These are phyloP conservation scores for Candida vaughaniae DNA, from an alignment of 805 yeast genomes.

Conservation along the genomic window DNA sequence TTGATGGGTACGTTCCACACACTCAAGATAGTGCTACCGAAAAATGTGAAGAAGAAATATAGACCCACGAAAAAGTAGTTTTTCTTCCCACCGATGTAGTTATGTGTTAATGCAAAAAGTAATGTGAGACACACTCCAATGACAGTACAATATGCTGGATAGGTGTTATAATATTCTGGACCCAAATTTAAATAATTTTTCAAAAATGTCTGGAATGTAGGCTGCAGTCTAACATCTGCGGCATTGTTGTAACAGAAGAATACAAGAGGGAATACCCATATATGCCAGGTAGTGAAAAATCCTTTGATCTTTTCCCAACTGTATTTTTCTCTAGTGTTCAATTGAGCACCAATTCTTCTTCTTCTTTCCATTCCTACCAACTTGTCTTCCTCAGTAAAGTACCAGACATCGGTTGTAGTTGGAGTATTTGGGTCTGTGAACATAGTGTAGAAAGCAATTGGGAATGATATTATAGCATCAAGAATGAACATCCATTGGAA, in stretches of 20 bases:
- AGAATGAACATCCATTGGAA: constrained; percentile 36
- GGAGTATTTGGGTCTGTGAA: constrained; percentile 34
- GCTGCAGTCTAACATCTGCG: constrained; percentile 31
- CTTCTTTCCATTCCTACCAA: constrained; percentile 48
- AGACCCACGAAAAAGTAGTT: constrained; percentile 36
- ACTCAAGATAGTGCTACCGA: constrained; percentile 45
- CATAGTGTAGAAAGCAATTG: constrained; percentile 32
- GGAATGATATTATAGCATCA: constrained; percentile 33
- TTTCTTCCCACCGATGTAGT: constrained; percentile 29
- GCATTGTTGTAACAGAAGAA: constrained; percentile 38
- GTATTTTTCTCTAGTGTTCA: constrained; percentile 41
- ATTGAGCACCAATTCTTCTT: constrained; percentile 39
- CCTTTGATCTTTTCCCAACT: constrained; percentile 39
- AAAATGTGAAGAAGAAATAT: constrained; percentile 38
- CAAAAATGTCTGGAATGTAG: constrained; percentile 40
- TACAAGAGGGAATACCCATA: constrained; percentile 41
- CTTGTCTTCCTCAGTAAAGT: constrained; percentile 31
- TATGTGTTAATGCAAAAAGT: constrained; percentile 25
- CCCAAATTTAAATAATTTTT: constrained; percentile 26
- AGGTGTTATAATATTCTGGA: constrained; percentile 30
- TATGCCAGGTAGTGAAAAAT: constrained; percentile 50
- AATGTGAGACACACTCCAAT: constrained; percentile 24
- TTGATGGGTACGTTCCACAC: constrained; percentile 49
- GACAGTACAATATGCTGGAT: constrained; percentile 29
- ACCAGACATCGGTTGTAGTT: constrained; percentile 32